Conservation (phyloP, 257 asterid genomes). For the Primulina eburnea region DNA sequence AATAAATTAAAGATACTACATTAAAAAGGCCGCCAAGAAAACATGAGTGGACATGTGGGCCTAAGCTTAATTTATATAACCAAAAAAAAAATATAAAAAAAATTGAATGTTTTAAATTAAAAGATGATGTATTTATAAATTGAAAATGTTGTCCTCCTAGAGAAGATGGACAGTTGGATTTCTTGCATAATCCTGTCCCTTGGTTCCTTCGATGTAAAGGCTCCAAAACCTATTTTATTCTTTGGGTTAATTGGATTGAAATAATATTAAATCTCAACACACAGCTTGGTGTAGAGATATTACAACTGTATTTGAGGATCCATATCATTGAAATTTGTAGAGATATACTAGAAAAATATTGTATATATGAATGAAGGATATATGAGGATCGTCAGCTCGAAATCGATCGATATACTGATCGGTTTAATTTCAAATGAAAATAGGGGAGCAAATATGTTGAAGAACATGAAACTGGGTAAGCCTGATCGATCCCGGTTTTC, state of each 20-base stretch:
- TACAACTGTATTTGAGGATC: not conserved
- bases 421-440: too few relatives aligned
- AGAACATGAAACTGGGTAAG: too few relatives aligned
- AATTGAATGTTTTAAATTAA: too few relatives aligned
- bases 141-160: not conserved
- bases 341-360: not conserved
- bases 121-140: not conserved
- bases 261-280: not conserved
- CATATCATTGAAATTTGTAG: not conserved
- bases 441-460: not conserved
- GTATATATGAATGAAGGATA: too few relatives aligned
- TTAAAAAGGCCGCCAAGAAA: slow-evolving; percentile 5
- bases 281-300: not conserved
- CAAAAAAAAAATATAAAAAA: not conserved
- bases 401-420: too few relatives aligned
- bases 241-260: not conserved
- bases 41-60: slow-evolving; percentile 1
- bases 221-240: not conserved
- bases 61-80: not conserved
- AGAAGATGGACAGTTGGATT: not conserved
- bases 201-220: not conserved
- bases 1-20: too few relatives aligned
- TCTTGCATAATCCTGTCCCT: not conserved
- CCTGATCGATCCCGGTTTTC: not conserved
- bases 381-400: too few relatives aligned